These are phyloP conservation scores for Stemphylium lycopersici DNA, from an alignment of 2,329 filamentous ascomycete species.

Conservation along the genomic window DNA sequence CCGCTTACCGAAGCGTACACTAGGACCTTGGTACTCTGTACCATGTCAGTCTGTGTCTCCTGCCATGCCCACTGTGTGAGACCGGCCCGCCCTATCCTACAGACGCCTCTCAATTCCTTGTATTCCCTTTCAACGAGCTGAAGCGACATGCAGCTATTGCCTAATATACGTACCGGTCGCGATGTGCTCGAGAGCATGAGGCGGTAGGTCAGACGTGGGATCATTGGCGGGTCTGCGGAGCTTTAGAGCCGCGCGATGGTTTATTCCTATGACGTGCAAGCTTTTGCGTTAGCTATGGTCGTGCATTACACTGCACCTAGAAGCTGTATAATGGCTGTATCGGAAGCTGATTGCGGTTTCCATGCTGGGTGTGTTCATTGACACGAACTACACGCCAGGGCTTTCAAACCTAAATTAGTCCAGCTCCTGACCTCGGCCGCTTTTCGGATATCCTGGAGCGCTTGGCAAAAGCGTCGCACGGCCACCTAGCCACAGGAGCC, in stretches of 20 bases:
- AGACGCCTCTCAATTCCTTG: too few species aligned
- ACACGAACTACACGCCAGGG: constrained; percentile 6
- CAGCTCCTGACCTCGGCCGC: constrained; percentile 1
- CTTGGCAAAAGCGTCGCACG: constrained; percentile 6
- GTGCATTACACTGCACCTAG: constrained; percentile 16
- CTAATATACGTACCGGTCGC: too few species aligned
- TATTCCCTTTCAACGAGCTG: too few species aligned
- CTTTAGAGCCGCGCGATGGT: neutral
- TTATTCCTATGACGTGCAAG: constrained; percentile 15
- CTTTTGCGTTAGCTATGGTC: constrained; percentile 16
- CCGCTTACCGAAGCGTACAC: too few species aligned
- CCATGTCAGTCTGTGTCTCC: too few species aligned
- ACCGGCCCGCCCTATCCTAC: too few species aligned
- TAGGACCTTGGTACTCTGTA: too few species aligned
- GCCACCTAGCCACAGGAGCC: constrained; percentile 6
- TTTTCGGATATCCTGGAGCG: constrained; percentile 2
- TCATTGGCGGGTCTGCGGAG: too few species aligned
- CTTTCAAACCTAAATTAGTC: neutral
- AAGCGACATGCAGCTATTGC: too few species aligned
- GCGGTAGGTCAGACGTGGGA: too few species aligned
- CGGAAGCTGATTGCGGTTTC: constrained; percentile 12
- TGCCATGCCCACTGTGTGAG: too few species aligned
- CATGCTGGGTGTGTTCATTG: constrained; percentile 10
- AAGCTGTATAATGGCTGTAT: constrained; percentile 16
- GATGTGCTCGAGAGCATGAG: too few species aligned